Evolutionary conservation across 441 rosid genomes (phyloP), one percentile per base, ranked within the genome.

Genomic region (Adansonia madagascariensis): DNA sequence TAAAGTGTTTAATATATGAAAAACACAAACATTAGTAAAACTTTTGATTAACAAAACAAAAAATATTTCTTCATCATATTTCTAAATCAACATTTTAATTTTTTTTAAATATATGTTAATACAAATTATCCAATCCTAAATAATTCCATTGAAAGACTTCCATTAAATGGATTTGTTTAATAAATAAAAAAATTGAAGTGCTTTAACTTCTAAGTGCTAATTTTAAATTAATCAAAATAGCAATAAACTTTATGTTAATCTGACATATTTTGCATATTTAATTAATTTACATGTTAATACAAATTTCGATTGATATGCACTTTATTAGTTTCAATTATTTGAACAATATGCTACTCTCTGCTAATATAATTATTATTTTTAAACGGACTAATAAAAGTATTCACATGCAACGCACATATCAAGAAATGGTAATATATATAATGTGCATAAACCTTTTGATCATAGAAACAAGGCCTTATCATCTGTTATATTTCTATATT

Each of bases 1-100:
- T 31, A 31, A n/a, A 52, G n/a, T 71, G 75, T 71, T n/a, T 70
- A 52, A 50, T 50, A 22, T 47, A 50, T 68, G 49, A 22, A 47
- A 27, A 22, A 50, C 39, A 15, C 15, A 10, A 1, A 7, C 14
- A 3, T 46, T 22, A 27, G 59, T n/a, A 50, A 8, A 70, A 52
- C 43, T 10, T 50, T 70, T 50, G 59, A 50, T 70, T 49, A 20
- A 47, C 7, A 24, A 63, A 50, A 24, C 8, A 70, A 70, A 50
- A 6, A 22, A 49, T 24, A 22, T 6, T 35, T 39, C 73, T 69
- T 69, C 43, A 49, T 49, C 18, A 69, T 22, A 69, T 47, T 50
- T 31, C 12, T 47, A 2, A 47, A 49, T 69, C 49, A 18, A 49
- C 41, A 68, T 68, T 46, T 46, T 5, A 46, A 11, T 46, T 24